These are phyloP conservation scores for Neckera pumila DNA, from an alignment of 225 moss, liverwort and hornwort species.

Conservation along the genomic window DNA sequence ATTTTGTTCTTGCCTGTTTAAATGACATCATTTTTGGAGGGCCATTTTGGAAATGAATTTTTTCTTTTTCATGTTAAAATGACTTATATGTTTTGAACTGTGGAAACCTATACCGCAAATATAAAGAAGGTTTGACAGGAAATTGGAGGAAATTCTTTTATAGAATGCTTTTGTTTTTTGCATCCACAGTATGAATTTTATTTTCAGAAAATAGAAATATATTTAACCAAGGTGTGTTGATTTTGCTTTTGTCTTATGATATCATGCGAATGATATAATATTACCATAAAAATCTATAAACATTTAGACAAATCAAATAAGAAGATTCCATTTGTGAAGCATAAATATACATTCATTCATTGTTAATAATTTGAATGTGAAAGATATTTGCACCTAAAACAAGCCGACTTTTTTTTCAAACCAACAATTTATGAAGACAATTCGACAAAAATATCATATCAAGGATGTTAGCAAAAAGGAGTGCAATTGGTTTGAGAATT, in stretches of 20 bases:
- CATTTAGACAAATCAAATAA: not conserved
- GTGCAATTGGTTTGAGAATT: too few relatives aligned
- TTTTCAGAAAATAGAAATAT: not conserved
- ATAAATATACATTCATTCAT: not conserved
- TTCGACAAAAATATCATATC: not conserved
- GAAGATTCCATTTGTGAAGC: not conserved
- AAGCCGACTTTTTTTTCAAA: fast-evolving
- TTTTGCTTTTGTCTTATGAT: not conserved
- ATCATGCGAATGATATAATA: not conserved
- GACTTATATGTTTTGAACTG: fast-evolving
- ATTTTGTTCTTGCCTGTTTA: too few relatives aligned
- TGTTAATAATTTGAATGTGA: not conserved
- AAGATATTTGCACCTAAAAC: not conserved
- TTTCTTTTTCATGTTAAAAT: not conserved
- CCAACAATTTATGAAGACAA: not conserved
- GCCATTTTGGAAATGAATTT: too few relatives aligned
- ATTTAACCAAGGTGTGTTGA: not conserved
- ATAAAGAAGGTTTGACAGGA: not conserved
- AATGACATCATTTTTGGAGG: not conserved
- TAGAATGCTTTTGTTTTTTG: not conserved
- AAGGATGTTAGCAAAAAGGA: fast-evolving
- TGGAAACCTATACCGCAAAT: not conserved
- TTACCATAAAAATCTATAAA: not conserved
- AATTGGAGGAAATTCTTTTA: not conserved
- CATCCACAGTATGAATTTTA: not conserved